Percentiles rank a stretch among this genome's conserved stretches.
Conservation (phyloP, 2,329 filamentous ascomycete species). For the Penicillium palitans region DNA sequence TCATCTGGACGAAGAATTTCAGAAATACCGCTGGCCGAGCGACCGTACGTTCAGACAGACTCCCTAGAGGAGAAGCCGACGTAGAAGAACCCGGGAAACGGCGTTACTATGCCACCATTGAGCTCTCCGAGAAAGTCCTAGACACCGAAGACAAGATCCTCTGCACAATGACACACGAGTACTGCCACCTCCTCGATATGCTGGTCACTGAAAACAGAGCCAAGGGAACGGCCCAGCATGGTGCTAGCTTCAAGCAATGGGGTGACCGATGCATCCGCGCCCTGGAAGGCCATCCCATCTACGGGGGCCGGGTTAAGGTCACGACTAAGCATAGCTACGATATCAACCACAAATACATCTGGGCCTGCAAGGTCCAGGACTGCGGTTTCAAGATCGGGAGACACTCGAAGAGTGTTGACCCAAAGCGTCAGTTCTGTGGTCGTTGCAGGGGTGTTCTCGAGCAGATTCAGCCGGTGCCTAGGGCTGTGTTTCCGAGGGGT, state of each 20-base stretch:
- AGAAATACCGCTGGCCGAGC: slow-evolving; percentile 66
- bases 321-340: slow-evolving; percentile 88
- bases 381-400: slow-evolving; percentile 76
- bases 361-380: slow-evolving; percentile 62
- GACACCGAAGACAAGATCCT: slow-evolving; percentile 73
- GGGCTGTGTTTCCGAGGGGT: slow-evolving; percentile 46
- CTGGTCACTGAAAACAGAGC: slow-evolving; percentile 71
- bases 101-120: slow-evolving; percentile 71
- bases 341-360: slow-evolving; percentile 90
- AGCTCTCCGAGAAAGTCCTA: slow-evolving; percentile 86
- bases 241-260: slow-evolving; percentile 79
- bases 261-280: slow-evolving; percentile 41
- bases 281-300: slow-evolving; percentile 53
- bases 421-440: slow-evolving; percentile 70
- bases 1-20: slow-evolving; percentile 64
- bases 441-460: slow-evolving; percentile 68
- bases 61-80: slow-evolving; percentile 1
- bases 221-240: slow-evolving; percentile 61
- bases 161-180: slow-evolving; percentile 94
- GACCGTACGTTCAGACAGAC: slow-evolving; percentile 45
- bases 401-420: slow-evolving; percentile 83
- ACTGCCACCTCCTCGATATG: slow-evolving; percentile 90
- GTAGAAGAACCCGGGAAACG: slow-evolving; percentile 18
- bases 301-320: slow-evolving; percentile 62
- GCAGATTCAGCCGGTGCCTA: slow-evolving; percentile 77